phyloP scores from a whole-genome alignment of 73 alveolate genomes.

The Paramecium tetraurelia region DNA sequence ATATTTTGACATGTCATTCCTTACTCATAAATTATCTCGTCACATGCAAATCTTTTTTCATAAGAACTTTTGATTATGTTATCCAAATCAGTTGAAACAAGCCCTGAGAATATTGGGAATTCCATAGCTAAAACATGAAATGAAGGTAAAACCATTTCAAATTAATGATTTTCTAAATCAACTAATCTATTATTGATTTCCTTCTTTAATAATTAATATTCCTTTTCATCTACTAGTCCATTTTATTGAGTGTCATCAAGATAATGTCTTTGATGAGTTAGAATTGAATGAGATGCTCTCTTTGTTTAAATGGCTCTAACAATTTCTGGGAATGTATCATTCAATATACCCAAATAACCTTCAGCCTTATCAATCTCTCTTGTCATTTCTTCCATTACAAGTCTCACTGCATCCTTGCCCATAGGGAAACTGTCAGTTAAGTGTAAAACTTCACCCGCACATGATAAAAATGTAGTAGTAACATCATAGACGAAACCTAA shows the following conservation, averaged over 20 bases:
- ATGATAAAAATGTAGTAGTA: constrained; percentile 53
- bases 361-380: constrained; percentile 54
- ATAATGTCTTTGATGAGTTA: constrained; percentile 54
- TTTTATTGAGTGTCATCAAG: constrained; percentile 48
- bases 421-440: constrained; percentile 36
- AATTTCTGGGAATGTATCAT: constrained; percentile 64
- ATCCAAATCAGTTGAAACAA: constrained; percentile 33
- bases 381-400: constrained; percentile 44
- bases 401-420: constrained; percentile 30
- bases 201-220: constrained; percentile 29
- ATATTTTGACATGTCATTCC: constrained; percentile 51
- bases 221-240: constrained; percentile 59
- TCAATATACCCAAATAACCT: constrained; percentile 39
- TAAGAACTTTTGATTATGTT: neutral
- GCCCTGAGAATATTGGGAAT: constrained; percentile 55
- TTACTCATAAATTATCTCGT: constrained; percentile 48
- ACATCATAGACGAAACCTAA: constrained; percentile 69
- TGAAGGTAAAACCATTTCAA: neutral
- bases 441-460: constrained; percentile 40
- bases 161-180: constrained; percentile 34
- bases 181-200: constrained; percentile 46
- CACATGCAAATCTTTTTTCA: constrained; percentile 6
- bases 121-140: constrained; percentile 56
- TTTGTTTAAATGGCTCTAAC: constrained; percentile 70
- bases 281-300: constrained; percentile 64